A percentile compares a stretch with the other conserved stretches of the same genome.
Evolutionary conservation across 2,329 filamentous ascomycete genomes (phyloP).

Genomic region (Cordyceps tenuipes): DNA sequence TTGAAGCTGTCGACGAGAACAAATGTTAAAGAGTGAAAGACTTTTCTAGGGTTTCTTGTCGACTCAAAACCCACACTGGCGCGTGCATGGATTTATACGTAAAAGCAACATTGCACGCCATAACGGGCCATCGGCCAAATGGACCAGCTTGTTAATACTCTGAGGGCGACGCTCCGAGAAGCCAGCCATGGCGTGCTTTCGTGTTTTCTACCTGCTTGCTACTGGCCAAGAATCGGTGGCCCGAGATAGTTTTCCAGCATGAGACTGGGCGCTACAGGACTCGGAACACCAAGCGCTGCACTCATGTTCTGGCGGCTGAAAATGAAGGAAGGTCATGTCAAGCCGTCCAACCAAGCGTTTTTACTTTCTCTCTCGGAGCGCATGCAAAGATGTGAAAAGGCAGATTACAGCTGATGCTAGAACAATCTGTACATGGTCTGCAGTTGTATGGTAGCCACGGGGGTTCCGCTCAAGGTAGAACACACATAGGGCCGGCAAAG

Average conservation of each 20-base stretch:
- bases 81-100: background rate
- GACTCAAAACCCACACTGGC: background rate
- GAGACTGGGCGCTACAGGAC: background rate
- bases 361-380: too few species aligned
- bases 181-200: background rate
- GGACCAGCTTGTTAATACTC: background rate
- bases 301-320: too few species aligned
- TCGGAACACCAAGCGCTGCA: background rate
- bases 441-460: too few species aligned
- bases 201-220: background rate
- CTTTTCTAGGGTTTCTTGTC: background rate
- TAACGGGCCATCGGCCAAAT: constrained; percentile 5
- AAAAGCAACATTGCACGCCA: constrained; percentile 2
- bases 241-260: background rate
- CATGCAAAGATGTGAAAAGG: too few species aligned
- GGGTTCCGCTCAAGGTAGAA: too few species aligned
- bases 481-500: too few species aligned
- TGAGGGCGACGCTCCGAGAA: constrained; percentile 2
- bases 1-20: background rate
- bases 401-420: too few species aligned
- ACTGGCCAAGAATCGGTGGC: background rate
- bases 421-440: too few species aligned
- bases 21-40: background rate
- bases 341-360: too few species aligned
- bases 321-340: too few species aligned